phyloP scores from a whole-genome alignment of 2,329 filamentous ascomycete species.

The Penicillium glabrum region DNA sequence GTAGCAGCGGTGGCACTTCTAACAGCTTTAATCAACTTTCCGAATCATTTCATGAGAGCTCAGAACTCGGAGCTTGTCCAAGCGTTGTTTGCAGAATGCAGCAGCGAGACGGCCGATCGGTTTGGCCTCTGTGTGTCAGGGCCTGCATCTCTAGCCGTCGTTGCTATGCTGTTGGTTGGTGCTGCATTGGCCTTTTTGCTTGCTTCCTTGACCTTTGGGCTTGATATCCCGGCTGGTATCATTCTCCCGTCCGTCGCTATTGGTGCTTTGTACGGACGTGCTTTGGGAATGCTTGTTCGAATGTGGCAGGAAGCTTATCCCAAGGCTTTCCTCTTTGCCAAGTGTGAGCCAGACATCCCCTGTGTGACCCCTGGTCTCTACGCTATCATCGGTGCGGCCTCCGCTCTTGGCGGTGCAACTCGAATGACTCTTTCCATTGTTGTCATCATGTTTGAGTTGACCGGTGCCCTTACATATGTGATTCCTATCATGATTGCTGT shows the following conservation, averaged over 20 bases:
- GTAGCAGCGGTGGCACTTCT: conserved; percentile 76
- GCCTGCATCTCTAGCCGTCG: conserved; percentile 76
- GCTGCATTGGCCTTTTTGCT: conserved; percentile 82
- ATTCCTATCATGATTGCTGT: conserved; percentile 98
- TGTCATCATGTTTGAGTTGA: conserved; percentile 99
- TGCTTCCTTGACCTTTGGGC: conserved; percentile 83
- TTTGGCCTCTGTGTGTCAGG: conserved; percentile 89
- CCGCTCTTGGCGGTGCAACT: conserved; percentile 89
- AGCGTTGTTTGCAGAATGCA: conserved; percentile 88
- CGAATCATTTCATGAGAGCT: conserved; percentile 93
- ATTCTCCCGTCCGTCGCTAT: conserved; percentile 96
- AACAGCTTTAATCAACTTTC: conserved; percentile 89
- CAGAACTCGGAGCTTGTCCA: conserved; percentile 90
- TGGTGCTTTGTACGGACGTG: conserved; percentile 84
- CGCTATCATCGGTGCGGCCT: conserved; percentile 91
- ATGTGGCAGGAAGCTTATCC: conserved; percentile 82
- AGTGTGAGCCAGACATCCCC: conserved; percentile 79
- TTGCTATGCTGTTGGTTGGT: conserved; percentile 79
- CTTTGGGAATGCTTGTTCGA: conserved; percentile 84
- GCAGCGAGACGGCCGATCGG: conserved; percentile 75
- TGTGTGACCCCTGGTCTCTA: conserved; percentile 96
- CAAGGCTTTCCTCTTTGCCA: conserved; percentile 71
- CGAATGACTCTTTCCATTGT: conserved; percentile 98
- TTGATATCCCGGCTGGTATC: conserved; percentile 92
- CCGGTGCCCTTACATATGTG: conserved; percentile 91